These are phyloP conservation scores for Obba rivulosa DNA, from an alignment of 768 basidiomycete species.

Conservation along the genomic window DNA sequence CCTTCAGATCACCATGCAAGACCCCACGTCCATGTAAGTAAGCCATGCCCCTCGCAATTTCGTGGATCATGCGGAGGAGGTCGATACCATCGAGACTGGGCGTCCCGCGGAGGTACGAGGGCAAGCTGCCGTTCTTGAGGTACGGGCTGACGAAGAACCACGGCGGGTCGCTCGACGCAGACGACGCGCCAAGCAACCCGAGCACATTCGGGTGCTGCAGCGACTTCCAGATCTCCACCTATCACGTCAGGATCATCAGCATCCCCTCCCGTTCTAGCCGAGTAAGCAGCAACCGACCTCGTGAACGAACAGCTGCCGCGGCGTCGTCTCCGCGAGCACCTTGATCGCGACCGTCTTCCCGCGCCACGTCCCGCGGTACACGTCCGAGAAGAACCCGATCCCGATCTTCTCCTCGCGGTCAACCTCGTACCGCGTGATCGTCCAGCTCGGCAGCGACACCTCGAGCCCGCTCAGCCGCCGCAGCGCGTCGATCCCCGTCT, in stretches of 20 bases:
- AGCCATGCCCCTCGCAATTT: conserved; percentile 77
- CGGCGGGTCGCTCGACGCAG: conserved; percentile 51
- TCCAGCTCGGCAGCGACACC: conserved; percentile 58
- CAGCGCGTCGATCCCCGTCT: conserved; percentile 67
- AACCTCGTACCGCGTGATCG: conserved; percentile 79
- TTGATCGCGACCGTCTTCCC: conserved; percentile 66
- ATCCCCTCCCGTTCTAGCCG: not conserved
- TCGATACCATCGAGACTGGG: conserved; percentile 33
- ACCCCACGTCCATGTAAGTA: conserved; percentile 68
- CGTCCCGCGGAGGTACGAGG: conserved; percentile 44
- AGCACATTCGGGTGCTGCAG: conserved; percentile 68
- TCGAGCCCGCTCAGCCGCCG: conserved; percentile 46
- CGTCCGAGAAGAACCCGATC: conserved; percentile 70
- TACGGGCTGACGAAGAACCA: conserved; percentile 60
- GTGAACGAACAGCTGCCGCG: conserved; percentile 49
- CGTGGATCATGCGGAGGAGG: conserved; percentile 56
- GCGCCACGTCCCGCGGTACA: conserved; percentile 74
- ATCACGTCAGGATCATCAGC: not conserved
- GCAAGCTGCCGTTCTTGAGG: conserved; percentile 58
- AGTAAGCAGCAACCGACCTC: too few species aligned
- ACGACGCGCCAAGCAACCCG: conserved; percentile 73
- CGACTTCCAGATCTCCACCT: conserved; percentile 53
- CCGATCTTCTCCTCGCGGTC: conserved; percentile 66
- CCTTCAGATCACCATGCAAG: conserved; percentile 81
- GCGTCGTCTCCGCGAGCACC: conserved; percentile 57